Base-by-base conservation (phyloP, 1,139 yeast species). In the Tardiomyces blankii region DNA sequence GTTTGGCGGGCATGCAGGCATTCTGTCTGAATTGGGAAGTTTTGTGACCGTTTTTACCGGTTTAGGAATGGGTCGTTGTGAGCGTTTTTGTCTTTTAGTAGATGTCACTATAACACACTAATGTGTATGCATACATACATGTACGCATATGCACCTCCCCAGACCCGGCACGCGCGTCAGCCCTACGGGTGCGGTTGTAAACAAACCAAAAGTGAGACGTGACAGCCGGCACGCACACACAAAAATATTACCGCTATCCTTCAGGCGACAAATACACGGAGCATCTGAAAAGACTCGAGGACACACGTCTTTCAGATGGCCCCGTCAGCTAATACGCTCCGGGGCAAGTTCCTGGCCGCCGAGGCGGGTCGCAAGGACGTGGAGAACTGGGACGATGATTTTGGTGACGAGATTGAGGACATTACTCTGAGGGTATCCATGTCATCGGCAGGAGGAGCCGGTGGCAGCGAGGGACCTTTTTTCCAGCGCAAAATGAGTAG, bases 361-460 rank as follows among this genome's bases (percentile, higher is more conserved):
- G 35, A 30, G 35, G 35, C 35, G 35, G 9, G n/a, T 18, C 18
- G 39, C 18, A 35, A 35, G 19, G 39, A 16, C 19, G 39, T 35
- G 4, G 39, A 35, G 39, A 35, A 16, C 39, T 35, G 39, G 39
- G 39, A 35, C 39, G 39, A 35, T 13, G 39, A 35, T 16, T 35
- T 35, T 35, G 39, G 19, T 7, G 18, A 16, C 21, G 39, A 35
- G 13, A 16, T 16, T 16, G 39, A 35, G 5, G 39, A 30, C 11
- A 30, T 35, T 13, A 16, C 18, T 3, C 19, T 35, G n/a, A 14
- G 39, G 39, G 39, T 16, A 3, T 35, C 39, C 13, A 16, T 35
- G 18, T 14, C 19, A 5, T 35, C 39, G 6, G 39, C 39, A 12
- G 39, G 39, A 4, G 32, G n/a, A 3, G 32, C 12, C 12, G 14